Evolutionary conservation across 176 grass and related monocot genomes (phyloP).

Genomic region (Aegilops longissima): DNA sequence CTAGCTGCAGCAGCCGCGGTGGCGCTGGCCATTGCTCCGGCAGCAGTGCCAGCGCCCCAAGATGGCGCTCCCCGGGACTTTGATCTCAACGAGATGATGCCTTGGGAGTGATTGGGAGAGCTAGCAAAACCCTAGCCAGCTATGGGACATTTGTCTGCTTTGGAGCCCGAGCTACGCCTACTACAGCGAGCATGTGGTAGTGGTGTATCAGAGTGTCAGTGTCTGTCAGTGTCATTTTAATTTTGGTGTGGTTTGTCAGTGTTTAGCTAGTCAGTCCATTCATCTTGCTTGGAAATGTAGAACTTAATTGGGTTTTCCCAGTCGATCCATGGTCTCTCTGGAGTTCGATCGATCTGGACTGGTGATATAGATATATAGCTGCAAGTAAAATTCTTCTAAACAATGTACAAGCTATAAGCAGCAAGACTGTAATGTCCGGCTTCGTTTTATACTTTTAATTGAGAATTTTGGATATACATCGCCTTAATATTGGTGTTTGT

Average conservation of each 20-base stretch:
- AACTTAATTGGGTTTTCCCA: background rate
- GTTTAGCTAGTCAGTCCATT: background rate
- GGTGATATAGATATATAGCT: background rate
- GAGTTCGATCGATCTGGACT: background rate
- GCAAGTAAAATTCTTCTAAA: background rate
- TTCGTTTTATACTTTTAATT: background rate
- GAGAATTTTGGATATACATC: background rate
- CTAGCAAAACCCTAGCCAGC: slow-evolving; percentile 7
- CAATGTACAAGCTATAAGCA: background rate
- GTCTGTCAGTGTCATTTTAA: background rate
- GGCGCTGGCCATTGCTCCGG: background rate
- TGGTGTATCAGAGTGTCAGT: background rate
- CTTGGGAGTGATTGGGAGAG: slow-evolving; percentile 2
- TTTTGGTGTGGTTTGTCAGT: background rate
- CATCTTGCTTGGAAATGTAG: background rate
- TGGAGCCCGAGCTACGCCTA: background rate
- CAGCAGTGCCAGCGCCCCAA: background rate
- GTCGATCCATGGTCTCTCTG: background rate
- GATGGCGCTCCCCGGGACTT: background rate
- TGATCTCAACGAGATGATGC: slow-evolving; percentile 42
- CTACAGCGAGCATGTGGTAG: background rate
- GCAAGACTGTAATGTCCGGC: background rate
- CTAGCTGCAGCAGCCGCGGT: background rate
- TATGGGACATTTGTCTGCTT: background rate
- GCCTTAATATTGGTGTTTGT: background rate